A percentile compares a stretch with the other conserved stretches of the same genome.
Conservation (phyloP, 768 basidiomycete species). For the Russula vinacea region DNA sequence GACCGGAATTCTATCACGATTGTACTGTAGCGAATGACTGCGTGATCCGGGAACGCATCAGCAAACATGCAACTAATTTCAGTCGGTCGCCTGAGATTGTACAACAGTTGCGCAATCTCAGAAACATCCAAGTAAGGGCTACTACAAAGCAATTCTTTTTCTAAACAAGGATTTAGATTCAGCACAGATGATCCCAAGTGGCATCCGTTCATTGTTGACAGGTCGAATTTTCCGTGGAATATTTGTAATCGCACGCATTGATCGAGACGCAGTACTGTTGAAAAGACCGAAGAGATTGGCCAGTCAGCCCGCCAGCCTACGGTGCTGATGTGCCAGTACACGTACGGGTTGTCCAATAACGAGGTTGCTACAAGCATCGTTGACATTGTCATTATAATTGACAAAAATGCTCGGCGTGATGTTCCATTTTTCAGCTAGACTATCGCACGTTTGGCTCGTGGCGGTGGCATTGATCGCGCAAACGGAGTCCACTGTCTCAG, state of each 20-base stretch:
- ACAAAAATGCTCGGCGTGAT: not conserved
- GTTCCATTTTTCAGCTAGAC: not conserved
- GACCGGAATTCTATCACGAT: too few species aligned
- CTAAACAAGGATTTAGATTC: too few species aligned
- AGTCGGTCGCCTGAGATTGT: too few species aligned
- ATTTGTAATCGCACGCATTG: constrained; percentile 4
- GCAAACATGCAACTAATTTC: too few species aligned
- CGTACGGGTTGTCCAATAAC: constrained; percentile 8
- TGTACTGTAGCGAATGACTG: too few species aligned
- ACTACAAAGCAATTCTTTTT: too few species aligned
- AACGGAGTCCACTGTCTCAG: not conserved
- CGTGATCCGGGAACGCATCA: too few species aligned
- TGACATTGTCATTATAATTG: constrained; percentile 17
- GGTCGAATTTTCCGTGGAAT: not conserved
- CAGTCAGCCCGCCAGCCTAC: not conserved
- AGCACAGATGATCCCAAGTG: not conserved
- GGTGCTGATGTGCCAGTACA: not conserved
- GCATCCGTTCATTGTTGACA: not conserved
- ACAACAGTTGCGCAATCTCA: too few species aligned
- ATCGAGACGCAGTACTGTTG: constrained; percentile 20
- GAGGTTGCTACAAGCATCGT: constrained; percentile 14
- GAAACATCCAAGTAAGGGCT: too few species aligned
- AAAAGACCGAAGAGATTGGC: not conserved
- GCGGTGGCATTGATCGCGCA: constrained; percentile 22
- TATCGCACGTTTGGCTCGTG: constrained; percentile 7